Evolutionary conservation across 805 yeast species (phyloP), one percentile per base, ranked within the genome.

Genomic region (Hanseniaspora jakobsenii): DNA sequence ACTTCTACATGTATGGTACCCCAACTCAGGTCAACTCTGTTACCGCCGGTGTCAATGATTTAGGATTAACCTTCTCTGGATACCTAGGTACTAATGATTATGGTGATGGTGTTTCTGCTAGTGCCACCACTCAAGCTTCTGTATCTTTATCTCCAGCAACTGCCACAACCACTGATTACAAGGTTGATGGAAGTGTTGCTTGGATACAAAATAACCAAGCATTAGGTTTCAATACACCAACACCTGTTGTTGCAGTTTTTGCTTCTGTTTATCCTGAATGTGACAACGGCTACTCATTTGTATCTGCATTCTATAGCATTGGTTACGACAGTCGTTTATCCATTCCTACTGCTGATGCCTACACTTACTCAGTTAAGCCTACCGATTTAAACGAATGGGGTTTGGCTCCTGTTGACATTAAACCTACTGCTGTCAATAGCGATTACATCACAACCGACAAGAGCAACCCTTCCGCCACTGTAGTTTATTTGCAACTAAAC

Each of bases 331-430:
- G 23, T 6, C 14, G 17, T 21, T 29, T 42, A 12, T 35, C 46
- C 7, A 18, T 42, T 6, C 46, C 46, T 14, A 14, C 28, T 7
- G n/a, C 22, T 35, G 46, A 35, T 3, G 35, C 34, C 16, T 42
- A 52, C 16, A n/a, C 32, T 10, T 21, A 51, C 4, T 9, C 41
- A 19, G 32, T 47, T 10, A 18, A 32, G 14, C 32, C 44, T 13
- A 13, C 21, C 14, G 41, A 41, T 21, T n/a, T 55, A 19, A 53
- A 55, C 17, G 50, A 42, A 6, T 55, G 55, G 9, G 36, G 39
- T 17, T 53, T 55, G 36, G 31, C 53, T 13, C 36, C 52, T 18
- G 47, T 56, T n/a, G 47, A 45, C 21, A 52, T 51, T 32, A 59
- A 54, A 44, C 47, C 47, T 23, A 50, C 49, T 31, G 22, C 41